Percentiles rank a stretch among this genome's conserved stretches.
These are phyloP conservation scores for Nasturtium officinale DNA, from an alignment of 345 rosid genomes.

Conservation along the genomic window DNA sequence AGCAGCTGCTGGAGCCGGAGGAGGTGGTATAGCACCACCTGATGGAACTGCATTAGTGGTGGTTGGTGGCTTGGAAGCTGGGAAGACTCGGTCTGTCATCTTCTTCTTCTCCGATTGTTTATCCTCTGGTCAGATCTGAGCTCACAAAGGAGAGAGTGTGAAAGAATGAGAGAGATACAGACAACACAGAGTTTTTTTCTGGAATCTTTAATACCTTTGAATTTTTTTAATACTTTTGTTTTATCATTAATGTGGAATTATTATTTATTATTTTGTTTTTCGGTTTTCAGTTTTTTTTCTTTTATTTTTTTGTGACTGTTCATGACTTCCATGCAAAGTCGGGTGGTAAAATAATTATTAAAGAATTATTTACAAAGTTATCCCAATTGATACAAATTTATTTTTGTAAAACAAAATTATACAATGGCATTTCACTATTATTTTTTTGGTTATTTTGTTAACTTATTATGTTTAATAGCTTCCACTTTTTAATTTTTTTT, in stretches of 20 bases:
- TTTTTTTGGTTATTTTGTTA: not conserved
- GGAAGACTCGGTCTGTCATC: conserved; percentile 68
- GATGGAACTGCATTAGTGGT: conserved; percentile 35
- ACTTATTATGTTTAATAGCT: not conserved
- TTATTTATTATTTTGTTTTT: conserved; percentile 1
- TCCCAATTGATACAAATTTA: not conserved
- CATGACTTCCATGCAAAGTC: conserved; percentile 38
- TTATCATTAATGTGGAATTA: not conserved
- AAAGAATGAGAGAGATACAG: conserved; percentile 12
- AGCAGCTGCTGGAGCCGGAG: conserved; percentile 31
- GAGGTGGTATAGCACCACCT: conserved; percentile 36
- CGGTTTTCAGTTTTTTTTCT: conserved; percentile 27
- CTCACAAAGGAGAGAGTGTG: conserved; percentile 5
- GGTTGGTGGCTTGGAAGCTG: conserved; percentile 60
- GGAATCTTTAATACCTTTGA: conserved; percentile 38
- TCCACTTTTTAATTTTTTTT: not conserved
- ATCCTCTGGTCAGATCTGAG: conserved; percentile 42
- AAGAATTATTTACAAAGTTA: not conserved
- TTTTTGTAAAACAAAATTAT: not conserved
- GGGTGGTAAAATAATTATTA: conserved; percentile 10
- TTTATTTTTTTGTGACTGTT: conserved; percentile 22
- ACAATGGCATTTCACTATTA: not conserved
- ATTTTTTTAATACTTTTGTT: conserved; percentile 18
- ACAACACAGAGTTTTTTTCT: conserved; percentile 28
- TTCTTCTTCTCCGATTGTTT: conserved; percentile 30